phyloP scores from a whole-genome alignment of 208 protist genomes.

The Leptomonas pyrrhocoris region DNA sequence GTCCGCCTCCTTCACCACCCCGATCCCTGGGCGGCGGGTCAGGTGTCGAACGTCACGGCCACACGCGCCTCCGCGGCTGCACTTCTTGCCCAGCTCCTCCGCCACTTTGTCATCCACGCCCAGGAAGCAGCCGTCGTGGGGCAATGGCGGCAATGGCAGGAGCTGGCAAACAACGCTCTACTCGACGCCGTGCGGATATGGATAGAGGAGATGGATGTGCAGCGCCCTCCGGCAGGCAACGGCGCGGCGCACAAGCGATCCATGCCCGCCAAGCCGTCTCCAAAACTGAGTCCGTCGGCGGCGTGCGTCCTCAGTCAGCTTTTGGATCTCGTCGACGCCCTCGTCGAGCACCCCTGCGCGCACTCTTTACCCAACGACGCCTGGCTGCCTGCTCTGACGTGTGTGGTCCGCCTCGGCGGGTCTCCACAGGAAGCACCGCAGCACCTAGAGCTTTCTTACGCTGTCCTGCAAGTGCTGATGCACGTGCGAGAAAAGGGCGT shows the following conservation, averaged over 20 bases:
- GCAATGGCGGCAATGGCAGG: slow-evolving; percentile 37
- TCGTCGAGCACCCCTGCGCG: slow-evolving; percentile 36
- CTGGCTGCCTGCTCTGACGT: slow-evolving; percentile 31
- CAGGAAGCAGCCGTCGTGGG: slow-evolving; percentile 22
- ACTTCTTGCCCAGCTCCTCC: slow-evolving; percentile 21
- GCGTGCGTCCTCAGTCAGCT: slow-evolving; percentile 16
- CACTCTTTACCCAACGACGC: slow-evolving; percentile 24
- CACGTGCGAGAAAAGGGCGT: slow-evolving; percentile 28
- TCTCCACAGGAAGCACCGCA: slow-evolving; percentile 20
- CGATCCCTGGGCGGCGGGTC: slow-evolving; percentile 22
- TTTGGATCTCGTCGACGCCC: slow-evolving; percentile 25
- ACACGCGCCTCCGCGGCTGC: slow-evolving; percentile 19
- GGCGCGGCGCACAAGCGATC: background rate
- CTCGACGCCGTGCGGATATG: slow-evolving; percentile 26
- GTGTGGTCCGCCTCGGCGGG: slow-evolving; percentile 22
- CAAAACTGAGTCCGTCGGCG: background rate
- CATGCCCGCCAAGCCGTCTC: background rate
- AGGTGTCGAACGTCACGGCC: slow-evolving; percentile 1
- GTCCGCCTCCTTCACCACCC: slow-evolving; percentile 27
- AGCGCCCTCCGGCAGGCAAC: slow-evolving; percentile 15
- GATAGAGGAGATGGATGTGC: slow-evolving; percentile 14
- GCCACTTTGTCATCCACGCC: slow-evolving; percentile 12
- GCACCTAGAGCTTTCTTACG: slow-evolving; percentile 26
- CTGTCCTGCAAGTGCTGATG: slow-evolving; percentile 29
- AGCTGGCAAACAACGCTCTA: slow-evolving; percentile 15